A percentile compares a stretch with the other conserved stretches of the same genome.
phyloP scores from a whole-genome alignment of 2,329 filamentous ascomycete genomes.

The Huntiella decipiens region DNA sequence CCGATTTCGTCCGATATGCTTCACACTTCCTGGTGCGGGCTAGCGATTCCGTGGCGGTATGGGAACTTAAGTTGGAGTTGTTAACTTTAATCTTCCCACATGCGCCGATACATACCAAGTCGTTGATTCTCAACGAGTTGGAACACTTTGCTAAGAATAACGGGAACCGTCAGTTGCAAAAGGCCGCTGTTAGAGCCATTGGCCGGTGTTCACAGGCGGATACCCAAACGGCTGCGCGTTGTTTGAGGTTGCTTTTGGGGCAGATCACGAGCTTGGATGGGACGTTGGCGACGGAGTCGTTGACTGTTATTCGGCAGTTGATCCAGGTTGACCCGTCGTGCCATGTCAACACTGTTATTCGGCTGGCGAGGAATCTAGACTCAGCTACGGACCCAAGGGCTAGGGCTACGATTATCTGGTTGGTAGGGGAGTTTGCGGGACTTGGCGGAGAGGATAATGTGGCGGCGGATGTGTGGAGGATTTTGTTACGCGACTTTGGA shows the following conservation, averaged over 20 bases:
- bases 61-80: conserved; percentile 81
- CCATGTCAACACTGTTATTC: conserved; percentile 70
- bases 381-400: conserved; percentile 73
- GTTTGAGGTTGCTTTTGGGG: conserved; percentile 61
- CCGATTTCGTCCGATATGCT: conserved; percentile 70
- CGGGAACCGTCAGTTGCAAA: conserved; percentile 54
- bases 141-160: conserved; percentile 71
- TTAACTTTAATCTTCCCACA: conserved; percentile 82
- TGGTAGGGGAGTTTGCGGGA: conserved; percentile 85
- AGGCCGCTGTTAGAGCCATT: conserved; percentile 80
- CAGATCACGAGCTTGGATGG: conserved; percentile 82
- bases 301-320: conserved; percentile 87
- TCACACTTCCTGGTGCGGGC: conserved; percentile 77
- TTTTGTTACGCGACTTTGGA: conserved; percentile 68
- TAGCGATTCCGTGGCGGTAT: conserved; percentile 62
- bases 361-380: conserved; percentile 79
- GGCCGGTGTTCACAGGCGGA: conserved; percentile 79
- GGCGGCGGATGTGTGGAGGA: conserved; percentile 76
- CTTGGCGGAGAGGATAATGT: conserved; percentile 69
- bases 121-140: conserved; percentile 75
- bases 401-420: conserved; percentile 88
- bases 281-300: conserved; percentile 71
- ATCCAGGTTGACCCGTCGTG: conserved; percentile 76
- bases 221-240: conserved; percentile 50
- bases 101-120: conserved; percentile 55